Evolutionary conservation across 2,329 filamentous ascomycete species (phyloP), one percentile per base, ranked within the genome.

Genomic region (Nothophoma quercina): DNA sequence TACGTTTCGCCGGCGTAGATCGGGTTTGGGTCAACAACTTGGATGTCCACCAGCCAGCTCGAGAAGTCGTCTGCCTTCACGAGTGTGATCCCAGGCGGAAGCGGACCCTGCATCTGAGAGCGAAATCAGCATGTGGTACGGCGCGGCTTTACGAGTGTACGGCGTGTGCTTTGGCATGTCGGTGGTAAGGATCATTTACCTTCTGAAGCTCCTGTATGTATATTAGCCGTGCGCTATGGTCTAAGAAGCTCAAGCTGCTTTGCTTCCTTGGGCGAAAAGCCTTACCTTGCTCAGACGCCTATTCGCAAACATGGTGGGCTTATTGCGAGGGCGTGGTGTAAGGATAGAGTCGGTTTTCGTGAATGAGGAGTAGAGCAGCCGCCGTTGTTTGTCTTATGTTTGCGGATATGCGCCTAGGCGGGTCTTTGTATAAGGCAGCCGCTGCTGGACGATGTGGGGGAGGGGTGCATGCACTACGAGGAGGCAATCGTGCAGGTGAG

Each of bases 31-130:
- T 98, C 95, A 32, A 98, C 84, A 44, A 99, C 93, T 62, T 84
- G 80, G 46, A 99, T 96, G 72, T 99, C 96, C 77, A 98, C 87
- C 42, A 88, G 81, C 96, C 95, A 99, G 78, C 95, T 88, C 68
- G 91, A 84, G 44, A 96, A 87, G 72, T 92, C 88, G 38, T 96
- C 90, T 51, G 91, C 87, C 39, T 87, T 85, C 54, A 96, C 86
- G 40, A 98, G 85, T 40, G 84, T 81, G 74, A 99, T 96, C 56
- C 86, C 86, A 0, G 84, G 84, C 3, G 85, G 84, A 5, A 86
- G 77, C 62, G 81, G 79, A 38, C 79, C 78, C 67, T 86, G 78
- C 69, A 86, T 79, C 81, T 86, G n/a, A 36, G 28, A 18, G 18
- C 16, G 12, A 21, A 15, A 28, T 59, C 30, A 59, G 36, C 7